Evolutionary conservation across 2,329 filamentous ascomycete species (phyloP), one percentile per base, ranked within the genome.

Genomic region (Cladosporium austrohemisphaericum): DNA sequence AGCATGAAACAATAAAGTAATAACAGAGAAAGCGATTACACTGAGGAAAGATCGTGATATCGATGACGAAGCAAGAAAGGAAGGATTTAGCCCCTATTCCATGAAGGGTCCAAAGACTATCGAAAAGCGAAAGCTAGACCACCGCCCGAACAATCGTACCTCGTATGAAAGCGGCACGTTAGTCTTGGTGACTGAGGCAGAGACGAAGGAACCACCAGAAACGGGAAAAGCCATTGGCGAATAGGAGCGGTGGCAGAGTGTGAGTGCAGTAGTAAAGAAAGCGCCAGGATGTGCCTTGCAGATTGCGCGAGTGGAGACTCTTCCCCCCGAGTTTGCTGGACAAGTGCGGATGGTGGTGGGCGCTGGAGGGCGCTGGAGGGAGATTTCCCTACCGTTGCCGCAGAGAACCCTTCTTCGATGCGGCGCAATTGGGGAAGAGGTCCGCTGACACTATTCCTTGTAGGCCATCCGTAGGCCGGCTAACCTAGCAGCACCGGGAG

Each of bases 161-260:
- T 40, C 28, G 25, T 22, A 32, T 32, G 29, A 40, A 28, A 23
- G 28, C 37, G 37, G 37, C 20, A 40, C 20, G 37, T 40, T 40
- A 40, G 37, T n/a, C 22, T 29, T 26, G 43, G 37, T 46, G 43
- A 36, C 43, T 46, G 43, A 46, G 43, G 43, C 43, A 46, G 11
- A n/a, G n/a, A n/a, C n/a, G n/a, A n/a, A n/a, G n/a, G n/a, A n/a
- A n/a, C n/a, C n/a, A n/a, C n/a, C n/a, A n/a, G n/a, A n/a, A n/a
- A n/a, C n/a, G n/a, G n/a, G n/a, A n/a, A n/a, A 9, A 8, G 14
- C 5, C 10, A 16, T 26, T 20, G 16, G 31, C 43, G 31, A 45
- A 26, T 36, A 14, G 32, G 23, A 32, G 22, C 8, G 22, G 43
- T 18, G 29, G 43, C 40, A 35, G 32, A 28, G 19, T n/a, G n/a